A percentile compares a stretch with the other conserved stretches of the same genome.
Conservation (phyloP, 306 rosid genomes). For the Vigna reflexopilosa region DNA sequence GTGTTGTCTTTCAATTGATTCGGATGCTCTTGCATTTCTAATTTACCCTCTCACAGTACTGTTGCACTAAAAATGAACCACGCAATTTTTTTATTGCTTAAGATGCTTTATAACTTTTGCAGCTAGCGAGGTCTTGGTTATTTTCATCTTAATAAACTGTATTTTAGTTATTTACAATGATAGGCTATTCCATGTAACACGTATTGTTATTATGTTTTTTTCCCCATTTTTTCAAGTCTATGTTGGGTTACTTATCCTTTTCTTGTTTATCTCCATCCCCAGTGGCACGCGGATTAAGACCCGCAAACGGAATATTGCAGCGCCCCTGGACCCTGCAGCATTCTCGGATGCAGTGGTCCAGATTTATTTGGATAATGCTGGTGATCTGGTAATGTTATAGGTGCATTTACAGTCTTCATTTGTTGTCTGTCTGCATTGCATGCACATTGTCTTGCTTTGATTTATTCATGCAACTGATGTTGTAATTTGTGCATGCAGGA, state of each 20-base stretch:
- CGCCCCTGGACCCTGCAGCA: slow-evolving; percentile 99
- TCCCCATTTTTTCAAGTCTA: neutral
- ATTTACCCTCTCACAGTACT: neutral
- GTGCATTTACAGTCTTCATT: slow-evolving; percentile 29
- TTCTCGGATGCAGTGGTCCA: slow-evolving; percentile 99
- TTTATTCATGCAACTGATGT: slow-evolving; percentile 27
- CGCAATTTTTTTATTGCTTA: neutral
- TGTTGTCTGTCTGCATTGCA: neutral
- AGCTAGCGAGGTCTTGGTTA: neutral
- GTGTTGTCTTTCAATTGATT: slow-evolving; percentile 5
- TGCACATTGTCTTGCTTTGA: neutral
- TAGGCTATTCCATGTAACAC: slow-evolving; percentile 2
- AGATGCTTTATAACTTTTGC: neutral
- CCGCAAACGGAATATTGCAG: slow-evolving; percentile 99
- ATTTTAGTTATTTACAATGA: neutral
- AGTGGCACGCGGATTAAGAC: slow-evolving; percentile 99
- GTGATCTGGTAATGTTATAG: slow-evolving; percentile 85
- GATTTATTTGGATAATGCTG: slow-evolving; percentile 99
- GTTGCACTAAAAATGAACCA: neutral
- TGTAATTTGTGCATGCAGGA: slow-evolving; percentile 60
- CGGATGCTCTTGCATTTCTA: neutral
- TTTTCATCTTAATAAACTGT: neutral
- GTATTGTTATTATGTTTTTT: neutral
- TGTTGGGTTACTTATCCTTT: neutral
- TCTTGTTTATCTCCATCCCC: slow-evolving; percentile 28